Evolutionary conservation across 495 filamentous ascomycete genomes (phyloP).

Genomic region (Penicillium bialowiezense): DNA sequence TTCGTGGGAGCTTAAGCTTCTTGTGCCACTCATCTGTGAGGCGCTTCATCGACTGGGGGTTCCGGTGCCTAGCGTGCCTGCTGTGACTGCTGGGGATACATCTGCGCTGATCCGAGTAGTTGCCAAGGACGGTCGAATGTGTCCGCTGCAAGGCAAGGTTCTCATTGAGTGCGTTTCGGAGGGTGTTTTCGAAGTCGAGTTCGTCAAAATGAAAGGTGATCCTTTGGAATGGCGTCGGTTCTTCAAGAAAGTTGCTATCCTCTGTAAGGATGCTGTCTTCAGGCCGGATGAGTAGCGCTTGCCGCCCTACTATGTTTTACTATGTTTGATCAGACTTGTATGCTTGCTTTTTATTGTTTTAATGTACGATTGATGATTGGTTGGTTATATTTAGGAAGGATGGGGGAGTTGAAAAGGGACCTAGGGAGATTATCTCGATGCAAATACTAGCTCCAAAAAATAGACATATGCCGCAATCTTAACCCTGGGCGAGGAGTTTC

Average conservation of each 20-base stretch:
- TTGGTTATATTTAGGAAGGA: constrained; percentile 1
- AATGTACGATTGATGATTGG: constrained; percentile 13
- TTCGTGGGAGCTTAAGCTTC: constrained; percentile 67
- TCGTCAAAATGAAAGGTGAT: constrained; percentile 93
- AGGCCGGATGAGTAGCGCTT: constrained; percentile 38
- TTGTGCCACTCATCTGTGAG: constrained; percentile 76
- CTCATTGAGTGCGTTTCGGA: constrained; percentile 69
- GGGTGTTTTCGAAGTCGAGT: constrained; percentile 75
- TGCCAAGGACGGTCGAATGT: constrained; percentile 74
- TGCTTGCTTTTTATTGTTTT: background rate
- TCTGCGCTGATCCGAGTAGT: constrained; percentile 65
- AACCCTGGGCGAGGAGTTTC: too few species aligned
- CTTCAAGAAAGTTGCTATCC: constrained; percentile 85
- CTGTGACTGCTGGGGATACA: constrained; percentile 42
- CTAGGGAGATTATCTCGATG: too few species aligned
- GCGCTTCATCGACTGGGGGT: constrained; percentile 81
- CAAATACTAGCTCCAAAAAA: too few species aligned
- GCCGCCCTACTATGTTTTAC: too few species aligned
- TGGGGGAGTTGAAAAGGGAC: constrained; percentile 12
- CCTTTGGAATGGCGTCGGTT: constrained; percentile 95
- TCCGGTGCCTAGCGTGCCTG: constrained; percentile 56
- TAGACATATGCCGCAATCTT: too few species aligned
- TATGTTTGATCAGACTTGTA: constrained; percentile 5
- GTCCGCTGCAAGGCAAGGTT: constrained; percentile 79
- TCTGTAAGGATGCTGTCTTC: constrained; percentile 78